Percentiles rank a stretch among this genome's conserved stretches.
These are phyloP conservation scores for Pichia sp. DNA, from an alignment of 1,139 yeast genomes.

Conservation along the genomic window DNA sequence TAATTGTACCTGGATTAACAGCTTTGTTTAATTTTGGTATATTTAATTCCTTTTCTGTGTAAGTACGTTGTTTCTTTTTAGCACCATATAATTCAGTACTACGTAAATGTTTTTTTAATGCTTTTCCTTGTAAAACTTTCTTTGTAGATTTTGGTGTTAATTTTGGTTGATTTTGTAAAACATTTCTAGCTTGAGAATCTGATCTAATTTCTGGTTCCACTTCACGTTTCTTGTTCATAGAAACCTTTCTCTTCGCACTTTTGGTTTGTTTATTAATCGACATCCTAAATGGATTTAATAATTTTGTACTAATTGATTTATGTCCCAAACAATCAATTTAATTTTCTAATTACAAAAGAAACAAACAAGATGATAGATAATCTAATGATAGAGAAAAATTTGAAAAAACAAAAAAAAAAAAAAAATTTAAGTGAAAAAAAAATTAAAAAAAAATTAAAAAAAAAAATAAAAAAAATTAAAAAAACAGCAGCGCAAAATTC, in stretches of 20 bases:
- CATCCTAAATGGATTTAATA: conserved; percentile 14
- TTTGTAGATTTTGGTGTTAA: conserved; percentile 54
- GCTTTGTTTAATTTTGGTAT: conserved; percentile 79
- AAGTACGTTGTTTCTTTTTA: conserved; percentile 54
- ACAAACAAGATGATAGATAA: no score
- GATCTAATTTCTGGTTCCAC: conserved; percentile 61
- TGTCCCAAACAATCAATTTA: no score
- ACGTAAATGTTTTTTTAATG: conserved; percentile 60
- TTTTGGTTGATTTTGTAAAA: conserved; percentile 55
- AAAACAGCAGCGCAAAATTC: no score
- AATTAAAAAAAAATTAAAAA: no score
- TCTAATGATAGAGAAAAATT: neutral
- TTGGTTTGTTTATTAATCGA: conserved; percentile 44
- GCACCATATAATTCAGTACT: conserved; percentile 63
- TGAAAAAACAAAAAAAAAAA: no score
- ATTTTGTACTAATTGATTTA: no score
- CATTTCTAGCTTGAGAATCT: conserved; percentile 61
- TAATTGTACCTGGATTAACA: conserved; percentile 74
- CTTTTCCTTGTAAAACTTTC: conserved; percentile 38
- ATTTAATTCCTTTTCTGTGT: conserved; percentile 70
- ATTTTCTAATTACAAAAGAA: no score
- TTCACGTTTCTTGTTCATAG: conserved; percentile 48
- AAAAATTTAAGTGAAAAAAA: no score
- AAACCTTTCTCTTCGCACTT: conserved; percentile 48
- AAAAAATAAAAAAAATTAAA: no score